These are phyloP conservation scores for Psilocybe tampanensis DNA, from an alignment of 768 basidiomycete genomes.

Conservation along the genomic window DNA sequence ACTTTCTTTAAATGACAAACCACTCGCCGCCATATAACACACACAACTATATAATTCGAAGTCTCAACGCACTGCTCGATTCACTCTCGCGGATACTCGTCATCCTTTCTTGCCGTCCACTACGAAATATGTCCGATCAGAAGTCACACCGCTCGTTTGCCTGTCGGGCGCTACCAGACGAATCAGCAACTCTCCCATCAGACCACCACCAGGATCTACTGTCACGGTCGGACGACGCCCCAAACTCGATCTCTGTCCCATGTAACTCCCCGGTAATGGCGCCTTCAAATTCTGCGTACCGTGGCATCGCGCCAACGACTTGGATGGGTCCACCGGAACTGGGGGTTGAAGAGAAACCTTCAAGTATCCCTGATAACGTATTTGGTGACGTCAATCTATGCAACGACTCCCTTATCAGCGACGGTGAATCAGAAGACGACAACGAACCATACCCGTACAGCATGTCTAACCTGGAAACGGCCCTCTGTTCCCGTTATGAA, in stretches of 20 bases:
- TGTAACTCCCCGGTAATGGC: not conserved
- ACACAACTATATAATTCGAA: slow-evolving; percentile 15
- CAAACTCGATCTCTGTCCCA: not conserved
- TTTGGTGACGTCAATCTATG: slow-evolving; percentile 6
- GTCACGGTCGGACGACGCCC: not conserved
- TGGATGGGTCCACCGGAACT: not conserved
- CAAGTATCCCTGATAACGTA: not conserved
- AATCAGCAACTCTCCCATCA: not conserved
- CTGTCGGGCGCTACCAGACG: no score
- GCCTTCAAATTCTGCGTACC: not conserved
- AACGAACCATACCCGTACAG: not conserved
- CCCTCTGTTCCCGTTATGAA: not conserved
- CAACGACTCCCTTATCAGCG: slow-evolving; percentile 21
- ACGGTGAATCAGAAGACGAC: slow-evolving; percentile 13
- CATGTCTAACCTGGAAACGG: slow-evolving; percentile 6
- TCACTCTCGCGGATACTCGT: slow-evolving; percentile 17
- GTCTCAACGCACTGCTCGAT: slow-evolving; percentile 14
- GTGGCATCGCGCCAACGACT: not conserved
- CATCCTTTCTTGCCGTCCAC: slow-evolving; percentile 14
- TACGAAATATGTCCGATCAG: slow-evolving; percentile 13
- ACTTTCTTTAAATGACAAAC: slow-evolving; percentile 8
- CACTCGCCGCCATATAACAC: not conserved
- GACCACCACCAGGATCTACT: not conserved
- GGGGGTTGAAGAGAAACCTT: not conserved
- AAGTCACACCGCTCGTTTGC: no score